Conservation (phyloP, 495 filamentous ascomycete species). For the Zalerion maritima region DNA sequence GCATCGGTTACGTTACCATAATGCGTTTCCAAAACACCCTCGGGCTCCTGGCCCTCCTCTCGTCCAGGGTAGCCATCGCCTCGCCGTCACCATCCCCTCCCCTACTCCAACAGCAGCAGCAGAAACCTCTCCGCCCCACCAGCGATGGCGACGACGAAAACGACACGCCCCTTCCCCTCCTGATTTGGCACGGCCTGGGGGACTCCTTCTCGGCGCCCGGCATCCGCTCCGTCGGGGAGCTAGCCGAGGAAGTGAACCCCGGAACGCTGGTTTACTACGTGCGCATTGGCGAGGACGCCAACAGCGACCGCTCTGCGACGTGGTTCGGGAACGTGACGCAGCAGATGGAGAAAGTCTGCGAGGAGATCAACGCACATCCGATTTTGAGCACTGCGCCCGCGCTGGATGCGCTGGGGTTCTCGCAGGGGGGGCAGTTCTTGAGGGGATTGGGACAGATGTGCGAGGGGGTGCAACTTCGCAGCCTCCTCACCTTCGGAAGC, state of each 20-base stretch:
- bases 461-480: conserved; percentile 65
- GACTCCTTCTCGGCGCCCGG: conserved; percentile 66
- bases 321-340: conserved; percentile 83
- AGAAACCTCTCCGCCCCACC: neutral
- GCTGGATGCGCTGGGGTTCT: conserved; percentile 87
- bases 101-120: neutral
- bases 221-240: conserved; percentile 45
- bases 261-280: conserved; percentile 75
- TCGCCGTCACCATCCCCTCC: neutral
- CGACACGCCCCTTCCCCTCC: conserved; percentile 59
- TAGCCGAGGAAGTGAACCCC: conserved; percentile 60
- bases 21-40: too few relatives aligned
- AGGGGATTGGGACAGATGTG: conserved; percentile 87
- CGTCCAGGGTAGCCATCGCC: too few relatives aligned
- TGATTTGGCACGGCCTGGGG: conserved; percentile 75
- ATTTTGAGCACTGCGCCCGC: conserved; percentile 67
- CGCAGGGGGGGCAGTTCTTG: conserved; percentile 90
- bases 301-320: conserved; percentile 58
- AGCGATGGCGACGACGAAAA: conserved; percentile 22
- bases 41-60: too few relatives aligned
- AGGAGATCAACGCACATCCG: conserved; percentile 57
- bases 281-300: conserved; percentile 50
- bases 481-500: conserved; percentile 78
- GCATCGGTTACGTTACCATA: too few relatives aligned
- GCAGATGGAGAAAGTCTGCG: conserved; percentile 69